Percentiles rank a stretch among this genome's conserved stretches.
Conservation (phyloP, 2,329 filamentous ascomycete species). For the Cadophora malorum region DNA sequence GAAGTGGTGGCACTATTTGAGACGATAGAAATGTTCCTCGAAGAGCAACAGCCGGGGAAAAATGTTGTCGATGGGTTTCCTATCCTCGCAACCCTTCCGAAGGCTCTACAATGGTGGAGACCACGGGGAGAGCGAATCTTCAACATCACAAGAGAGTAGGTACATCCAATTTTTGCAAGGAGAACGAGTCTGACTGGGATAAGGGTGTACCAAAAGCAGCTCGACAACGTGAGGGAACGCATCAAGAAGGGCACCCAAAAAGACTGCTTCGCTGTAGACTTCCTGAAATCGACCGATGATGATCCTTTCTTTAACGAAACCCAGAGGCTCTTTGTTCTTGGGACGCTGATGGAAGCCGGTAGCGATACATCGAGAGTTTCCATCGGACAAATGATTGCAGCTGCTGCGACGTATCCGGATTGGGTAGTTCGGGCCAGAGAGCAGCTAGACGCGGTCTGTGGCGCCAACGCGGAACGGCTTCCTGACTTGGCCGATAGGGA, state of each 20-base stretch:
- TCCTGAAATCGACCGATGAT: slow-evolving; percentile 36
- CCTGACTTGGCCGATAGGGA: too few species aligned
- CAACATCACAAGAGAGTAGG: slow-evolving; percentile 32
- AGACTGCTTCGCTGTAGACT: slow-evolving; percentile 45
- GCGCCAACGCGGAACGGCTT: too few species aligned
- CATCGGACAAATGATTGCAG: slow-evolving; percentile 44
- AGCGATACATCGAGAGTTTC: slow-evolving; percentile 51
- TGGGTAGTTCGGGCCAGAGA: slow-evolving; percentile 34
- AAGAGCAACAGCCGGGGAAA: too few species aligned
- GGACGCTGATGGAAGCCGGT: slow-evolving; percentile 51
- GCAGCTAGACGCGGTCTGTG: too few species aligned
- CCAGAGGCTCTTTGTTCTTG: slow-evolving; percentile 33
- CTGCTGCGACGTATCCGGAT: slow-evolving; percentile 38
- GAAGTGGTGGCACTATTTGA: slow-evolving; percentile 46
- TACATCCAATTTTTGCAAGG: slow-evolving; percentile 11
- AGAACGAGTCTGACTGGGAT: too few species aligned
- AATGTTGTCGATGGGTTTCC: slow-evolving; percentile 46
- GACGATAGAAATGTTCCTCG: slow-evolving; percentile 38
- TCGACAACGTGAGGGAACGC: slow-evolving; percentile 35
- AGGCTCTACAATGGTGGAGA: slow-evolving; percentile 44
- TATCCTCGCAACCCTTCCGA: slow-evolving; percentile 44
- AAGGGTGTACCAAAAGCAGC: slow-evolving; percentile 33
- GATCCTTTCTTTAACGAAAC: slow-evolving; percentile 30
- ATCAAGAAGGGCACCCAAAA: slow-evolving; percentile 40
- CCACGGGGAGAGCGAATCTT: slow-evolving; percentile 38